phyloP scores from a whole-genome alignment of 108 stramenopile species.

The Pseudonitzschia multistriata region DNA sequence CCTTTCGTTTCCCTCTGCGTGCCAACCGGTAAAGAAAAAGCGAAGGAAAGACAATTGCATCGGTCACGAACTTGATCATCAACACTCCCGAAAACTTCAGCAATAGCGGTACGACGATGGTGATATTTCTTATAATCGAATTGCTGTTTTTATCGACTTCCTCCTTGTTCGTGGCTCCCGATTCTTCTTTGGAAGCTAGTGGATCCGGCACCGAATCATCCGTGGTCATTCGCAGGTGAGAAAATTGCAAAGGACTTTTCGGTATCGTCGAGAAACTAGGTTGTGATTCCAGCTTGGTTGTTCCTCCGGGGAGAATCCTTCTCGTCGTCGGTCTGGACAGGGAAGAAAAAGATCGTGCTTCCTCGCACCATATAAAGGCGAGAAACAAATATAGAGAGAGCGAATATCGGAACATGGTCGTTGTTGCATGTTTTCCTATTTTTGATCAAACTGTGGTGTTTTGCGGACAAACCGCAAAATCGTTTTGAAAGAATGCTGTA shows the following conservation, averaged over 20 bases:
- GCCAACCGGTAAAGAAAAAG: slow-evolving; percentile 55
- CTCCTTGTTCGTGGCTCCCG: neutral
- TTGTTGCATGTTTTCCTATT: neutral
- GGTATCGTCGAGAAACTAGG: neutral
- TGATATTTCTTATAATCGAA: slow-evolving; percentile 13
- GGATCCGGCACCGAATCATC: neutral
- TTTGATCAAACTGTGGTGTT: too few relatives aligned
- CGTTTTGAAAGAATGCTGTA: too few relatives aligned
- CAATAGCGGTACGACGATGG: slow-evolving; percentile 44
- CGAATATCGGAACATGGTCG: neutral
- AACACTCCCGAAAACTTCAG: slow-evolving; percentile 65
- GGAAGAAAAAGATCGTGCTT: neutral
- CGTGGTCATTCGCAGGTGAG: neutral
- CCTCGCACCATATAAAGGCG: neutral
- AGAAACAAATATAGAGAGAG: neutral
- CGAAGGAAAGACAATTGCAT: slow-evolving; percentile 59
- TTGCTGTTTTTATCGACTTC: slow-evolving; percentile 2
- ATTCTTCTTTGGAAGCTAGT: neutral
- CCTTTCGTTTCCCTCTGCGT: slow-evolving; percentile 40
- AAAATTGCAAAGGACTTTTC: neutral
- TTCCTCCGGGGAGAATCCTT: neutral
- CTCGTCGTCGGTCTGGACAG: neutral
- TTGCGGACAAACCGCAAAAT: too few relatives aligned
- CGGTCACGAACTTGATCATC: slow-evolving; percentile 66
- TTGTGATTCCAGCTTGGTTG: neutral